These are phyloP conservation scores for Fusarium nematophilum DNA, from an alignment of 2,329 filamentous ascomycete species.

Conservation along the genomic window DNA sequence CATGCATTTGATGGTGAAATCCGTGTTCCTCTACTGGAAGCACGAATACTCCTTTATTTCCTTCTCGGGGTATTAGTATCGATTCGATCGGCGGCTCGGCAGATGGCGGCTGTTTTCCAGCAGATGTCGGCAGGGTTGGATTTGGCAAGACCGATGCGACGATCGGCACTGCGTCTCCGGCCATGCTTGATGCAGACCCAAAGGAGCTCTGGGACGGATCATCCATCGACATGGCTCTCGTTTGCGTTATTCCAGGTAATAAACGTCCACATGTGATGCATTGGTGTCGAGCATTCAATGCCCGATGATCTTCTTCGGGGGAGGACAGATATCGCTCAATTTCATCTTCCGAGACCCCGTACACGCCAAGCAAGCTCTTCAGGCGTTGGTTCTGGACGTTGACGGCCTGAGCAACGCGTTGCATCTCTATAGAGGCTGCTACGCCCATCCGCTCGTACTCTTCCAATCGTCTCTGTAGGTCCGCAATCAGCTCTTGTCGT, in stretches of 20 bases:
- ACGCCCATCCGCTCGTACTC: conserved; percentile 11
- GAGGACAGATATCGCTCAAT: not conserved
- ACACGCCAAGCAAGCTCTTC: not conserved
- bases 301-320: not conserved
- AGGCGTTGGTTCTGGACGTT: conserved; percentile 13
- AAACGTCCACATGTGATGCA: not conserved
- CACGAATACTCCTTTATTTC: not conserved
- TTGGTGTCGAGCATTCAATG: conserved; percentile 1
- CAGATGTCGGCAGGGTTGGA: not conserved
- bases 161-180: not conserved
- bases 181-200: conserved; percentile 1
- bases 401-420: conserved; percentile 9
- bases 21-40: not conserved
- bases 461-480: conserved; percentile 14
- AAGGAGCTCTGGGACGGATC: conserved; percentile 1
- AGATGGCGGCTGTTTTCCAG: not conserved
- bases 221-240: not conserved
- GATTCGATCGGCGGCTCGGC: not conserved
- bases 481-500: conserved; percentile 11
- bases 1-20: not conserved
- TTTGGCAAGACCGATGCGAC: not conserved
- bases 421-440: conserved; percentile 14
- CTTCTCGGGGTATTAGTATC: not conserved
- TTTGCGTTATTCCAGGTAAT: not conserved
- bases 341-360: conserved; percentile 14